Conservation (phyloP, 768 basidiomycete genomes). For the Serendipita sp. region DNA sequence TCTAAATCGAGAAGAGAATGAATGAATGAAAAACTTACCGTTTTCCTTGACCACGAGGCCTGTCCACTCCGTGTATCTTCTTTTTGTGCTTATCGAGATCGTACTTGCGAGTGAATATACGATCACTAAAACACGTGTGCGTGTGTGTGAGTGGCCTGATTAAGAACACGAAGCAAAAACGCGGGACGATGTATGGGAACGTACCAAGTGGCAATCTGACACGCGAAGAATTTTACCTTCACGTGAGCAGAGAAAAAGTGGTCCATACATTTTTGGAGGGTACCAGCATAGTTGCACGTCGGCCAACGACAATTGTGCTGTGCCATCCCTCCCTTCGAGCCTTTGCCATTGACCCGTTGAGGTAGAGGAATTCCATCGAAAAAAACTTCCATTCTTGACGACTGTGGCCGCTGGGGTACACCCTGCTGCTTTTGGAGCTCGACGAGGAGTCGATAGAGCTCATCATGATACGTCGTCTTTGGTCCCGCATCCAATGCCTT, state of each 20-base stretch:
- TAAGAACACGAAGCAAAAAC: neutral
- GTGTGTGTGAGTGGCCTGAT: neutral
- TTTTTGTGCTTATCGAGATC: slow-evolving; percentile 4
- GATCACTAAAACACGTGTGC: neutral
- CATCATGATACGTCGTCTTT: neutral
- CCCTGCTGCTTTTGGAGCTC: neutral
- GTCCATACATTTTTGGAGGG: slow-evolving; percentile 3
- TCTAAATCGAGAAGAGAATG: too few species aligned
- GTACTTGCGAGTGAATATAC: neutral
- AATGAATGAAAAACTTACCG: too few species aligned
- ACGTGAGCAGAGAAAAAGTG: slow-evolving; percentile 1
- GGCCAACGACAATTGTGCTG: neutral
- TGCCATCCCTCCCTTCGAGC: neutral
- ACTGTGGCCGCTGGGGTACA: neutral
- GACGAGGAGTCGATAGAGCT: neutral
- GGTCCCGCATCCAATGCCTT: neutral
- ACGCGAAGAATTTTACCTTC: neutral
- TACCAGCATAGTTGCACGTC: neutral
- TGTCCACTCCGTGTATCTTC: neutral
- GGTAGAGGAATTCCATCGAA: neutral
- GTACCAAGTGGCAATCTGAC: neutral
- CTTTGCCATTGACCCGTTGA: neutral
- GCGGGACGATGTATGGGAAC: neutral
- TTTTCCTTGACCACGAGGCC: neutral
- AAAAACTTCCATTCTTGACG: neutral